Percentiles rank a stretch among this genome's conserved stretches.
Conservation (phyloP, 208 protist species). For the Giardia duodenalis region DNA sequence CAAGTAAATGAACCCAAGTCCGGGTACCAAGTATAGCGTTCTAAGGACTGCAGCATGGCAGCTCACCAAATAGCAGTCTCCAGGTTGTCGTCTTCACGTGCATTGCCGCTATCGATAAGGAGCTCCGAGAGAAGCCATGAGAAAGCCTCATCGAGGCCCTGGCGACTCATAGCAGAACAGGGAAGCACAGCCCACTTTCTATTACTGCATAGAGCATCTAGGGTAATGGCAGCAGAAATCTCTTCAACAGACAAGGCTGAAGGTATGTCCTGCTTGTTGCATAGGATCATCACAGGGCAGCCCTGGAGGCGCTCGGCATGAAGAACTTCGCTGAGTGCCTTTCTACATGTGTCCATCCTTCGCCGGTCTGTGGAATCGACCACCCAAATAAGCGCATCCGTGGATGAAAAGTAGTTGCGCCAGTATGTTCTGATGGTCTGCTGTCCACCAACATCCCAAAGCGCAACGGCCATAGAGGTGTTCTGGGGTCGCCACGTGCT, state of each 20-base stretch:
- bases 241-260: background rate
- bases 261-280: conserved; percentile 90
- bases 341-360: conserved; percentile 63
- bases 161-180: background rate
- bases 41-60: too few species aligned
- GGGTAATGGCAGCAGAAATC: background rate
- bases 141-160: conserved; percentile 11
- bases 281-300: conserved; percentile 87
- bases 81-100: background rate
- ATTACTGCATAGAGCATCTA: background rate
- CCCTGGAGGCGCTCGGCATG: conserved; percentile 74
- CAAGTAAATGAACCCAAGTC: conserved; percentile 23
- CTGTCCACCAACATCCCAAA: conserved; percentile 98
- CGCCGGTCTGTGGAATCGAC: conserved; percentile 64
- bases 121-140: background rate
- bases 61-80: background rate
- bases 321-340: conserved; percentile 77
- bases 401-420: conserved; percentile 77
- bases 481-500: conserved; percentile 66
- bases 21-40: too few species aligned
- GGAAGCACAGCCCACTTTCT: background rate
- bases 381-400: conserved; percentile 72
- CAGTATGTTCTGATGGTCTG: conserved; percentile 88
- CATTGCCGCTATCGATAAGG: background rate
- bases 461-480: conserved; percentile 73